Conservation (phyloP, 306 rosid species). For the Myrica gale region DNA sequence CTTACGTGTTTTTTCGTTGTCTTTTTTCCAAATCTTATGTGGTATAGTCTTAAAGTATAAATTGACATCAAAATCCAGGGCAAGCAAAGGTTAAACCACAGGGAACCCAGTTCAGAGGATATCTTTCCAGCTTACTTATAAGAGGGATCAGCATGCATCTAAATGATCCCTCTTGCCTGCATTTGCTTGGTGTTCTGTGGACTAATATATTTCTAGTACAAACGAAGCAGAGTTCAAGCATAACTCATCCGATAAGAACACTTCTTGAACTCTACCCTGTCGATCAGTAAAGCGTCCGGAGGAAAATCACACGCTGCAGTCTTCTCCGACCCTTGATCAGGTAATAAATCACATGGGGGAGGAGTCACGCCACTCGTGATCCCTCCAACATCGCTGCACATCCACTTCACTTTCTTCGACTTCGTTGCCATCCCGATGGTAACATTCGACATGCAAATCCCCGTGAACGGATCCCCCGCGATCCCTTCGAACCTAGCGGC, state of each 20-base stretch:
- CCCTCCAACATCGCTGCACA: constrained; percentile 58
- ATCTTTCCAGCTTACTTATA: too few relatives aligned
- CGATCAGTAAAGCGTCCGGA: constrained; percentile 49
- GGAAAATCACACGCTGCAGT: constrained; percentile 60
- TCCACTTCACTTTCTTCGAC: constrained; percentile 73
- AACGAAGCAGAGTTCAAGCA: constrained; percentile 21
- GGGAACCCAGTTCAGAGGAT: too few relatives aligned
- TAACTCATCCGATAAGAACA: constrained; percentile 43
- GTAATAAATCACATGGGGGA: constrained; percentile 53
- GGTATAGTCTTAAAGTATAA: too few relatives aligned
- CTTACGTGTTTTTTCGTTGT: too few relatives aligned
- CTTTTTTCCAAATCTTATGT: too few relatives aligned
- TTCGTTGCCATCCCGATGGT: constrained; percentile 59
- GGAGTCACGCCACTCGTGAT: constrained; percentile 68
- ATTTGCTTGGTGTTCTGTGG: neutral
- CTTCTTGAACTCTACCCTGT: constrained; percentile 47
- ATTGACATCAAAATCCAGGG: too few relatives aligned
- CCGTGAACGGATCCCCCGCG: constrained; percentile 56
- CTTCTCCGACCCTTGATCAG: constrained; percentile 47
- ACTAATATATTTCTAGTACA: neutral
- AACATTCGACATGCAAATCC: constrained; percentile 72
- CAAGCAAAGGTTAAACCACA: too few relatives aligned
- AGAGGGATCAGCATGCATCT: too few relatives aligned
- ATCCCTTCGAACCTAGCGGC: constrained; percentile 83
- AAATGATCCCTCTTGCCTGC: neutral